Conservation (phyloP, 140 eudicot genomes). For the Senecio squalidus region DNA sequence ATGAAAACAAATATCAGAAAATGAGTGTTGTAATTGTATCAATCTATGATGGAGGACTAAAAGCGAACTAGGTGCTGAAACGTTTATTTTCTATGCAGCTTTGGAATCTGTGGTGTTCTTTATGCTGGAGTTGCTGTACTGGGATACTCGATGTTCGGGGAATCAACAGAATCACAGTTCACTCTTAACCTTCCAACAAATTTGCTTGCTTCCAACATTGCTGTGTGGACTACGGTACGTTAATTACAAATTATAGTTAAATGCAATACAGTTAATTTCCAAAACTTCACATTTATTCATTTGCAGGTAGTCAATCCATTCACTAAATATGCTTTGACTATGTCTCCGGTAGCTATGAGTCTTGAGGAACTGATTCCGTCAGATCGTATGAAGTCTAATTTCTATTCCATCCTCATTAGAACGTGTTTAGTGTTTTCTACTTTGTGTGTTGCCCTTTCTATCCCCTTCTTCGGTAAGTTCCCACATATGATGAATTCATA, state of each 20-base stretch:
- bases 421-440: conserved; percentile 71
- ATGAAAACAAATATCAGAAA: background rate
- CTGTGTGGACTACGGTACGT: conserved; percentile 92
- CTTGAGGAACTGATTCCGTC: conserved; percentile 79
- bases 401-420: conserved; percentile 63
- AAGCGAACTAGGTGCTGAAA: background rate
- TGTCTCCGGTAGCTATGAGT: conserved; percentile 85
- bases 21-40: background rate
- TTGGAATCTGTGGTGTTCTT: conserved; percentile 60
- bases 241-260: background rate
- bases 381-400: conserved; percentile 34
- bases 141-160: conserved; percentile 86
- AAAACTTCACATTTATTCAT: background rate
- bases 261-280: background rate
- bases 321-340: conserved; percentile 59
- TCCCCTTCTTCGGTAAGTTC: conserved; percentile 78
- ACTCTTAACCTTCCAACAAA: conserved; percentile 84
- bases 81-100: conserved; percentile 45
- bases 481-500: too few relatives aligned
- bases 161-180: conserved; percentile 74
- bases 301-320: background rate
- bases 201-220: conserved; percentile 75
- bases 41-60: background rate
- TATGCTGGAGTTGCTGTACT: conserved; percentile 73
- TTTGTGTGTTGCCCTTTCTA: conserved; percentile 45